Conservation (phyloP, 2,329 filamentous ascomycete genomes). For the Pseudogymnoascus sp. region DNA sequence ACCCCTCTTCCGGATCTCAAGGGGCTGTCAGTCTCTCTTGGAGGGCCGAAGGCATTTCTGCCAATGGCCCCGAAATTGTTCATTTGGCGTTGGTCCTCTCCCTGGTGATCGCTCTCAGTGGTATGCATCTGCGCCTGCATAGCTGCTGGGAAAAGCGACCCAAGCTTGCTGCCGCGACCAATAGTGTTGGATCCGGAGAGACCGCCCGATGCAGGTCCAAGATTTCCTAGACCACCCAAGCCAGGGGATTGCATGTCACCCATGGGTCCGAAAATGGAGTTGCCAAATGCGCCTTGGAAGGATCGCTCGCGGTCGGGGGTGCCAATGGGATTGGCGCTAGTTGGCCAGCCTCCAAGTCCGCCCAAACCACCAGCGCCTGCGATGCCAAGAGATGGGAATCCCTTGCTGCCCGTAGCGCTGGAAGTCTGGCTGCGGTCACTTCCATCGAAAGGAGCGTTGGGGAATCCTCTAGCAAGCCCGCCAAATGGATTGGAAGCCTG, state of each 20-base stretch:
- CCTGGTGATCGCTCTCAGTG: conserved; percentile 55
- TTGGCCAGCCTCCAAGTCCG: conserved; percentile 37
- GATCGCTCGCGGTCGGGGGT: conserved; percentile 60
- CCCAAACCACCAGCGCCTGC: conserved; percentile 44
- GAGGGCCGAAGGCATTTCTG: conserved; percentile 48
- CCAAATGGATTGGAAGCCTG: conserved; percentile 47
- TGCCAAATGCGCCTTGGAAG: conserved; percentile 60
- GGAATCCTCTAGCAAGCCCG: conserved; percentile 45
- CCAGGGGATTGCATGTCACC: conserved; percentile 68
- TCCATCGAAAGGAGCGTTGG: conserved; percentile 43
- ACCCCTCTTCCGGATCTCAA: conserved; percentile 46
- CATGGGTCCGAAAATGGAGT: conserved; percentile 69
- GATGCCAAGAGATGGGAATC: conserved; percentile 57
- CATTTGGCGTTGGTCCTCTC: conserved; percentile 54
- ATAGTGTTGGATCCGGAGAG: conserved; percentile 55
- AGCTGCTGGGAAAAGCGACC: conserved; percentile 75
- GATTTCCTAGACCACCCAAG: conserved; percentile 60
- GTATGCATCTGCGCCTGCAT: conserved; percentile 88
- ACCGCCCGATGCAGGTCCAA: conserved; percentile 53
- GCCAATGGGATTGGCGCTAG: conserved; percentile 53
- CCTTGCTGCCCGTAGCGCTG: conserved; percentile 68
- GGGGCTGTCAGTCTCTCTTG: conserved; percentile 53
- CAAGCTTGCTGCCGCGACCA: conserved; percentile 72
- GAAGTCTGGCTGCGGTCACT: conserved; percentile 92
- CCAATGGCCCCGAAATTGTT: conserved; percentile 62